Percentiles rank a stretch among this genome's conserved stretches.
phyloP scores from a whole-genome alignment of 164 flowering plant species.

The Platanus orientalis region DNA sequence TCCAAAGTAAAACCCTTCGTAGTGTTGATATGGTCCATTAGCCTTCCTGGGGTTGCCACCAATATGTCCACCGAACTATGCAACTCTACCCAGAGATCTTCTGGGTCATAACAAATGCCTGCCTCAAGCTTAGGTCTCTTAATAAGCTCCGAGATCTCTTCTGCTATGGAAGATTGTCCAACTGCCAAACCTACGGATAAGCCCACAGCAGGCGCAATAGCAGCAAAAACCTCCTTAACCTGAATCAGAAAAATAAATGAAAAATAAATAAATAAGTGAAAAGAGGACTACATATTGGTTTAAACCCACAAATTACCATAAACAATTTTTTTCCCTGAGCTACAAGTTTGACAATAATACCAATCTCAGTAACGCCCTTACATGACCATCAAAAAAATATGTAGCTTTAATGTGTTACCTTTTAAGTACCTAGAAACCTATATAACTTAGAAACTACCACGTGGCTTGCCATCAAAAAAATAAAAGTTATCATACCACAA shows the following conservation, averaged over 20 bases:
- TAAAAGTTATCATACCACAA: neutral
- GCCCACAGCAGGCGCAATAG: conserved; percentile 89
- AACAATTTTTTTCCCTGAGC: neutral
- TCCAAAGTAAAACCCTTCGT: conserved; percentile 90
- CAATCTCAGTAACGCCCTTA: neutral
- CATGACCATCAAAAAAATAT: neutral
- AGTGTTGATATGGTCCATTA: conserved; percentile 81
- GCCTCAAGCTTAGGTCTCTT: conserved; percentile 57
- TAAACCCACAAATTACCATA: too few species aligned
- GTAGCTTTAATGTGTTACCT: neutral
- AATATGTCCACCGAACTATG: conserved; percentile 78
- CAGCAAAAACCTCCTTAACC: conserved; percentile 83
- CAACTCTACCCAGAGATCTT: conserved; percentile 30
- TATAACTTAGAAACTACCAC: neutral
- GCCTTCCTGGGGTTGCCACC: conserved; percentile 94
- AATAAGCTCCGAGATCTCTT: conserved; percentile 68
- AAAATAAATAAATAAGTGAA: neutral
- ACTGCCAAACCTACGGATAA: conserved; percentile 88
- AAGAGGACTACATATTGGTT: too few species aligned
- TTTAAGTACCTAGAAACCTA: neutral
- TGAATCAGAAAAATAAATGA: conserved; percentile 24
- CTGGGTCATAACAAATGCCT: conserved; percentile 68
- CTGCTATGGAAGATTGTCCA: conserved; percentile 83
- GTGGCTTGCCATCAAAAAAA: neutral
- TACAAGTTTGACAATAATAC: neutral